A percentile compares a stretch with the other conserved stretches of the same genome.
These are phyloP conservation scores for Retiboletus flavoniger DNA, from an alignment of 1,284 basidiomycete species.

Conservation along the genomic window DNA sequence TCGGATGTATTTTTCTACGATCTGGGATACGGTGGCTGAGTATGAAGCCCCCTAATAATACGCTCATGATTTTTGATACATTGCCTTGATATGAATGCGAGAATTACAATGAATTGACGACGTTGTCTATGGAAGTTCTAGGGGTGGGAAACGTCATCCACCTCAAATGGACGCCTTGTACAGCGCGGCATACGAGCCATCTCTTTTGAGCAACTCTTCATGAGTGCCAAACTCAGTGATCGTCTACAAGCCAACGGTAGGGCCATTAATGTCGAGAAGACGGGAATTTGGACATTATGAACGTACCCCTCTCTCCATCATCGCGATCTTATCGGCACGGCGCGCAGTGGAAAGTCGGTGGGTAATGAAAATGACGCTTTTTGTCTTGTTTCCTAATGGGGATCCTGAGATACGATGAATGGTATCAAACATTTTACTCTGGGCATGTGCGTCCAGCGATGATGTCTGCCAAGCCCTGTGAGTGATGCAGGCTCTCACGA, in stretches of 20 bases:
- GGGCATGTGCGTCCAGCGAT: constrained; percentile 76
- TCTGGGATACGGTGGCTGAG: constrained; percentile 27
- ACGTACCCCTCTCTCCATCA: constrained; percentile 78
- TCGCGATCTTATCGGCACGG: constrained; percentile 78
- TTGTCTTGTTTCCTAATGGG: constrained; percentile 52
- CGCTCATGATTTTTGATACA: constrained; percentile 26
- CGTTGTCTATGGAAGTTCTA: constrained; percentile 5
- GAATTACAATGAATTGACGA: constrained; percentile 8
- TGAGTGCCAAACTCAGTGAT: constrained; percentile 81
- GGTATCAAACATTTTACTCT: constrained; percentile 74
- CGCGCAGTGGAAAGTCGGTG: constrained; percentile 79
- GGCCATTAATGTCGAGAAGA: constrained; percentile 19
- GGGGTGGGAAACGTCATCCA: neutral
- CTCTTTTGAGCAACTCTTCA: constrained; percentile 61
- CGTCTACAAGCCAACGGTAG: constrained; percentile 44
- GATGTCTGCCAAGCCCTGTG: constrained; percentile 54
- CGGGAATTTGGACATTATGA: constrained; percentile 28
- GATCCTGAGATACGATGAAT: constrained; percentile 60
- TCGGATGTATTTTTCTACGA: constrained; percentile 19
- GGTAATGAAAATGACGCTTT: constrained; percentile 81
- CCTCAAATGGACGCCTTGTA: constrained; percentile 65
- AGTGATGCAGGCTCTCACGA: constrained; percentile 6
- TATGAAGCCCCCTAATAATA: constrained; percentile 19
- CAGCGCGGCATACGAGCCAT: constrained; percentile 66
- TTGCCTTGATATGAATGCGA: constrained; percentile 28